Evolutionary conservation across 1,284 basidiomycete genomes (phyloP), one percentile per base, ranked within the genome.

Genomic region (Ganoderma sinense): DNA sequence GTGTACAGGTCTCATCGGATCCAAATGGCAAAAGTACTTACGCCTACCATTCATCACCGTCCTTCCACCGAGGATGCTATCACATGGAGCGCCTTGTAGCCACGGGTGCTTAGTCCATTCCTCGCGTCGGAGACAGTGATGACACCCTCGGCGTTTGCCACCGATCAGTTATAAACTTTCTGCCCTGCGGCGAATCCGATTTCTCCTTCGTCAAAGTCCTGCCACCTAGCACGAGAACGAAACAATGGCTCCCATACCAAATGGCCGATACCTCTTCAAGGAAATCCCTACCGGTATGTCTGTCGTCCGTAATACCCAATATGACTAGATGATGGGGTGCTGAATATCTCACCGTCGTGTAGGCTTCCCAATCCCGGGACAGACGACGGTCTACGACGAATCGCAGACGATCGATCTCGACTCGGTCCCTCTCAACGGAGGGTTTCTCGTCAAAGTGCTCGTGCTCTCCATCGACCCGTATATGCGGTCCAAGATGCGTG

Each of bases 381-480:
- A 63, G 53, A 62, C 83, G 3, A 82, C 83, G 14, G 79, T 85
- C 23, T 86, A 87, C 71, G 87, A 88, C 66, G 78, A 76, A 4
- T 81, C 82, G 0, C 74, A 83, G 58, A 81, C 78, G 2, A 87
- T 91, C 73, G 88, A 91, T 73, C 72, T 86, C 39, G 85, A 88
- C 4, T 84, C 72, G 20, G 84, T 83, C 1, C 75, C 83, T 11
- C 78, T 89, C 14, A 78, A 88, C 62, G 89, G 88, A 20, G 87
- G 87, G 0, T 0, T 78, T 87, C 78, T 90, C 20, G 71, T 87
- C 66, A 88, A 89, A 78, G 80, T 82, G 1, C 79, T 88, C 23
- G 81, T 82, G 0, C 72, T 87, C 10, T 84, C 81, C 13, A 79
- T 87, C 51, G 87, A 88, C 71, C 87, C 87, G 0, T 88, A 87